phyloP scores from a whole-genome alignment of 2,329 filamentous ascomycete genomes.

The Beauveria scarabaeidicola region DNA sequence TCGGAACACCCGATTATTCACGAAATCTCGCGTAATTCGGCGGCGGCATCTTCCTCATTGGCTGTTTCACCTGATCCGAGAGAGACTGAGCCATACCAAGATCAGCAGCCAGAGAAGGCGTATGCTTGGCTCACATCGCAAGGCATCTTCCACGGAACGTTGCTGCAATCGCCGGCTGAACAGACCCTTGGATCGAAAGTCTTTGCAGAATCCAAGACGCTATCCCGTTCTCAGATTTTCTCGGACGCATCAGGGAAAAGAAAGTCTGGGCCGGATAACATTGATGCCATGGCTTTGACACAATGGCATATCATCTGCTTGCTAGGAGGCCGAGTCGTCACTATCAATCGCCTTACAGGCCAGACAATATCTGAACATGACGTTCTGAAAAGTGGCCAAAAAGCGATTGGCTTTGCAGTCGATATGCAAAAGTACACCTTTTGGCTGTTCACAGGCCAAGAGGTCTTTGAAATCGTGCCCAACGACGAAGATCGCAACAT shows the following conservation, averaged over 20 bases:
- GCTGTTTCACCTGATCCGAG: slow-evolving; percentile 68
- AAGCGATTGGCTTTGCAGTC: slow-evolving; percentile 72
- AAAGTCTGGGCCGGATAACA: slow-evolving; percentile 59
- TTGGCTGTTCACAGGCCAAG: slow-evolving; percentile 86
- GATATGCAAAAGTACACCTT: slow-evolving; percentile 95
- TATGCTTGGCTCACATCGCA: slow-evolving; percentile 90
- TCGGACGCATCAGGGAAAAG: slow-evolving; percentile 57
- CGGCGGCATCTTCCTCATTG: slow-evolving; percentile 53
- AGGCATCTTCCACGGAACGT: slow-evolving; percentile 78
- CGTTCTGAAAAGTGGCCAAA: slow-evolving; percentile 72
- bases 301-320: slow-evolving; percentile 89
- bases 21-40: slow-evolving; percentile 53
- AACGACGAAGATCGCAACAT: slow-evolving; percentile 86
- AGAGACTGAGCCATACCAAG: slow-evolving; percentile 46
- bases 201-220: slow-evolving; percentile 69
- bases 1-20: slow-evolving; percentile 71
- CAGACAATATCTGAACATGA: slow-evolving; percentile 80
- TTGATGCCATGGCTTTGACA: slow-evolving; percentile 75
- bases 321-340: slow-evolving; percentile 73
- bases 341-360: slow-evolving; percentile 79
- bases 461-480: slow-evolving; percentile 90
- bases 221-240: slow-evolving; percentile 66
- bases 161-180: slow-evolving; percentile 53
- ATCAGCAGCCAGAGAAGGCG: slow-evolving; percentile 57
- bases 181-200: slow-evolving; percentile 62